Conservation (phyloP, 148 eudicot genomes). For the Rhododendron vialii region DNA sequence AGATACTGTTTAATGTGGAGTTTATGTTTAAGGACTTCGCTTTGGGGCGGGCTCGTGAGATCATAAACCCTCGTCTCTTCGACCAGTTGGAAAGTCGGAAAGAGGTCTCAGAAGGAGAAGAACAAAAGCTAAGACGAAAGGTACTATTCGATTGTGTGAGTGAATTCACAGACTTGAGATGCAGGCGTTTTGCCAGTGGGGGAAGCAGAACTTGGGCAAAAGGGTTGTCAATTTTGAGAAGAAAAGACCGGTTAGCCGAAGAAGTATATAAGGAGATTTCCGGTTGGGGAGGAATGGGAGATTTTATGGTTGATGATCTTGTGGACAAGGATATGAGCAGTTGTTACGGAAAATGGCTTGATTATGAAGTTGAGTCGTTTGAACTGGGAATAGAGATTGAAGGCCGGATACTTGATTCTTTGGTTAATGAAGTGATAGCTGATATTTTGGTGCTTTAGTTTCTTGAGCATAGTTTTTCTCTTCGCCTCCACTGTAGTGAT, state of each 20-base stretch:
- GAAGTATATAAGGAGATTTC: constrained; percentile 66
- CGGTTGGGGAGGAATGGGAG: constrained; percentile 56
- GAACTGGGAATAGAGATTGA: constrained; percentile 68
- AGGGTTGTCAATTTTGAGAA: constrained; percentile 47
- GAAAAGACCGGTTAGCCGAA: constrained; percentile 56
- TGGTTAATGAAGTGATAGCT: constrained; percentile 66
- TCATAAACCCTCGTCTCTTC: constrained; percentile 63
- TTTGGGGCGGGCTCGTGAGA: constrained; percentile 48
- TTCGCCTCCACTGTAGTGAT: background rate
- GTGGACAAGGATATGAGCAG: constrained; percentile 94
- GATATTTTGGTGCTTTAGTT: constrained; percentile 40
- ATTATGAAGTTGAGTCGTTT: constrained; percentile 63
- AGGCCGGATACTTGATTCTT: constrained; percentile 48
- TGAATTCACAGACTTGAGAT: constrained; percentile 68
- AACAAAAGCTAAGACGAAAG: constrained; percentile 32
- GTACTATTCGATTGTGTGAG: constrained; percentile 70
- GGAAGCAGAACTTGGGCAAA: constrained; percentile 53
- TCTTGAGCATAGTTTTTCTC: background rate
- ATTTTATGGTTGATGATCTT: constrained; percentile 80
- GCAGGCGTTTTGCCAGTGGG: constrained; percentile 36
- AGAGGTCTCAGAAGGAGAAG: constrained; percentile 7
- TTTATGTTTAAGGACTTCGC: constrained; percentile 59
- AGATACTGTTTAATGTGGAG: constrained; percentile 52
- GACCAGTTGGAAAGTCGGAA: constrained; percentile 58
- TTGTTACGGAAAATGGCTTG: constrained; percentile 72